Base-by-base conservation (phyloP, 768 basidiomycete genomes). In the Tephrocybe sp. region DNA sequence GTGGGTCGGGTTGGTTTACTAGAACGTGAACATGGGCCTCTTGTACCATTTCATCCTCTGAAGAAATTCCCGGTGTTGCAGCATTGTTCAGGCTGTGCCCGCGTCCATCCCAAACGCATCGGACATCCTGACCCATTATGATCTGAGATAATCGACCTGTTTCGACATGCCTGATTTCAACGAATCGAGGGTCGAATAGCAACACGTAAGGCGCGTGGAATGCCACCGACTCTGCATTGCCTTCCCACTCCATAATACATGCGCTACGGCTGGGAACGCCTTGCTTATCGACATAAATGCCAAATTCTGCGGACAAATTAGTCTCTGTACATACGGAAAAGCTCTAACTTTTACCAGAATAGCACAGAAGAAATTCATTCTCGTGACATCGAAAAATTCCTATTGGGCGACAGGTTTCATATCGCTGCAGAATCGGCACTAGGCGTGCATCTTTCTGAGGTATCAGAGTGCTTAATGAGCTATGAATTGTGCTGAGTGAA, bases 191-290 rank as follows among this genome's bases (percentile, higher is more conserved):
- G 64, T 95, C 92, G 64, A 96, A 92, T 41, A 94, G 80, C 38
- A 95, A 75, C 41, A 98, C 74, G 61, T 93, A 93, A 1, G 93
- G 94, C 39, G 86, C 81, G 63, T 95, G 93, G 71, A 91, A 85
- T 1, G 92, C 92, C 19, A 91, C 91, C 30, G 84, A 84, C 57
- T 94, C 91, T 0, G 91, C 92, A 0, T 82, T 87, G 14, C 93
- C 92, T 66, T 98, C 95, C 92, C 93, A 98, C 66, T 98, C 95
- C 49, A 97, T 87, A 4, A 84, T 84, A 16, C 81, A 79, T 14
- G 78, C 72, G 5, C 70, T 59, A 26, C 91, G 83, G 58, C 84
- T 89, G 1, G 91, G 90, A 49, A 87, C 84, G n/a, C 95, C 95
- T 52, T 93, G 90, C 33, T 90, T 85, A 67, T 95, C 85, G 23